Percentiles rank a stretch among this genome's conserved stretches.
Conservation (phyloP, 164 flowering plant genomes). For the Vitis rotundifolia region DNA sequence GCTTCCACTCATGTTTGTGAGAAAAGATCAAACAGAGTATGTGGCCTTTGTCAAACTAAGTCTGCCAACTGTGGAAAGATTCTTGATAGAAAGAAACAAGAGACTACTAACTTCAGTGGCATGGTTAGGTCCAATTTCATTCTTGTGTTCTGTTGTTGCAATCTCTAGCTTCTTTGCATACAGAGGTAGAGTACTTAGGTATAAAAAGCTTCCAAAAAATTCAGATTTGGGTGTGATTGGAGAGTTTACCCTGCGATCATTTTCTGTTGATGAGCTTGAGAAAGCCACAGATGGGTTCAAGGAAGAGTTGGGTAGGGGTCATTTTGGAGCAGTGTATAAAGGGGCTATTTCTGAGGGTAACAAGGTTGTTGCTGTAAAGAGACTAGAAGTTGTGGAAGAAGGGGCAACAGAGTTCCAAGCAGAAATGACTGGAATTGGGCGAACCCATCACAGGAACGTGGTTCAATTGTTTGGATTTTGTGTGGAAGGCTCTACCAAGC, state of each 20-base stretch:
- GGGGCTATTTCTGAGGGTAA: slow-evolving; percentile 11
- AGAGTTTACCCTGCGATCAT: not conserved
- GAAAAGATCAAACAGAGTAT: not conserved
- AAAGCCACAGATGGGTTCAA: slow-evolving; percentile 21
- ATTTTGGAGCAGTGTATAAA: slow-evolving; percentile 28
- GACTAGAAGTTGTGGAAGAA: slow-evolving; percentile 17
- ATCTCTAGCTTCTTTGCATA: slow-evolving; percentile 3
- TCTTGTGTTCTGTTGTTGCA: slow-evolving; percentile 3
- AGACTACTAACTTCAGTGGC: not conserved
- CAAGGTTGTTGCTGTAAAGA: slow-evolving; percentile 32
- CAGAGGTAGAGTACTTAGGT: not conserved
- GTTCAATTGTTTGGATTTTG: slow-evolving; percentile 33
- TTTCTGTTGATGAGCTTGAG: slow-evolving; percentile 20
- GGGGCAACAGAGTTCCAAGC: slow-evolving; percentile 29
- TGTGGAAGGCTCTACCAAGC: slow-evolving; percentile 21
- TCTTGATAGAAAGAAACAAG: slow-evolving; percentile 1
- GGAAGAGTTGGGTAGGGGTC: slow-evolving; percentile 26
- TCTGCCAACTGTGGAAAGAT: not conserved
- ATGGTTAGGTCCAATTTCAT: slow-evolving; percentile 7
- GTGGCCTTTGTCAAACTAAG: slow-evolving; percentile 2
- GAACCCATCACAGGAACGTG: slow-evolving; percentile 31
- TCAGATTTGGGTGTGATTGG: not conserved
- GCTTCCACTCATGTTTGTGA: slow-evolving; percentile 13
- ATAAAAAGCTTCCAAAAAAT: not conserved
- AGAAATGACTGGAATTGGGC: slow-evolving; percentile 24